Evolutionary conservation across 2,329 filamentous ascomycete genomes (phyloP), one percentile per base, ranked within the genome.

Genomic region (Eutypella sp.): DNA sequence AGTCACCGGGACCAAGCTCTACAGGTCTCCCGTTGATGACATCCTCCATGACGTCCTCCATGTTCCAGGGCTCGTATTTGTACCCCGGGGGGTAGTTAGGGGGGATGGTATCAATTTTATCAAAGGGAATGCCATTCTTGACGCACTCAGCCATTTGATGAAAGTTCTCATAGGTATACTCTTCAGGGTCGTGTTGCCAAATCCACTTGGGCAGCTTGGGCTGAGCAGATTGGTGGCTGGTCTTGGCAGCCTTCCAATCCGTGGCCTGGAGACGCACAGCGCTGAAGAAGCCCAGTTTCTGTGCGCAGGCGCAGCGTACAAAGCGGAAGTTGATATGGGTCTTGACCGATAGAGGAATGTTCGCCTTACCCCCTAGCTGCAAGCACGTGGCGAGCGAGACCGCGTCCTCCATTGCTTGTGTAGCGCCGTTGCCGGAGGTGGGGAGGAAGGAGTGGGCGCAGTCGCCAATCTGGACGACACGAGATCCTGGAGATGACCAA

Each of bases 391-490:
- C 66, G 2, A 71, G 50, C 5, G 63, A 67, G 23, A 67, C 53
- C 15, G 66, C 67, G 47, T 72, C 69, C 42, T 72, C 69, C 29
- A 71, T 68, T 1, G 67, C 67, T 53, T 69, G 67, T 2, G 65
- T 70, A 7, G 68, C 68, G 2, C 67, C 68, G 45, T 70, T 69
- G 20, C 66, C 66, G 0, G 67, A 69, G 5, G 67, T 63, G 1
- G 69, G 68, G 10, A 70, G 57, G 51, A 68, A 68, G 0, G 67
- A 63, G 52, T 72, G 69, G 3, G 68, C 69, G 0, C 67, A 63
- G 43, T 71, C 68, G 18, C 67, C 67, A 23, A 69, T 66, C 39
- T 66, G 58, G 16, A 69, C 54, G 2, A 70, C 61, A 3, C 65
- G 62, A 2, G 50, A 63, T 1, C 56, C 56, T 0, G 57, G 59